Evolutionary conservation across 169 alveolate species (phyloP), one percentile per base, ranked within the genome.

Genomic region (Plasmodium berghei): DNA sequence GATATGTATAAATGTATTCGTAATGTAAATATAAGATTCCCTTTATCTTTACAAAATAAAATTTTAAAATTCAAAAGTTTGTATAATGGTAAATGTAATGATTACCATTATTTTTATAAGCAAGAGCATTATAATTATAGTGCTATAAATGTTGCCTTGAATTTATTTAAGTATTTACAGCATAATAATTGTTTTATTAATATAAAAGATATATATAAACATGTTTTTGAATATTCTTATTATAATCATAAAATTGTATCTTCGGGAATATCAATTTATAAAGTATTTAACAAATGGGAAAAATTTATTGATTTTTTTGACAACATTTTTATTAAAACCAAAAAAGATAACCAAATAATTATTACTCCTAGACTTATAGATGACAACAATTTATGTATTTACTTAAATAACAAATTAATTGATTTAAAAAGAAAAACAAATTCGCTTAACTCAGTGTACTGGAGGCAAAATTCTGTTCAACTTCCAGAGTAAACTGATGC

Each of bases 51-150:
- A 70, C 96, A 94, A 71, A 73, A 71, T 77, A 83, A 93, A 77
- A 90, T 95, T 2, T 87, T 96, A 63, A 74, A 90, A 80, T 94
- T 96, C 66, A 66, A 93, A 73, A 95, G 95, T 71, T 91, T 96
- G 20, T 95, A 94, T 58, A 89, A 95, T 4, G 96, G 93, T 72
- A 67, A 87, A 55, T 42, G 89, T 22, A 94, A 90, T 74, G 97
- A 96, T 66, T 93, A 91, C 22, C 66, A 90, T 28, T 96, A 93
- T 72, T 77, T 92, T 54, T 74, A 71, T 61, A 93, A 94, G 58
- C 94, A 85, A 34, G 87, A 86, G 72, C 97, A 95, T 62, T 94
- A 91, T 52, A 93, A 90, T 55, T 28, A 54, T 16, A 92, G 93
- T 69, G 54, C 88, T 24, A 74, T 94, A 42, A 72, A 85, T 49